Evolutionary conservation across 257 asterid genomes (phyloP).

Genomic region (Lavandula angustifolia): DNA sequence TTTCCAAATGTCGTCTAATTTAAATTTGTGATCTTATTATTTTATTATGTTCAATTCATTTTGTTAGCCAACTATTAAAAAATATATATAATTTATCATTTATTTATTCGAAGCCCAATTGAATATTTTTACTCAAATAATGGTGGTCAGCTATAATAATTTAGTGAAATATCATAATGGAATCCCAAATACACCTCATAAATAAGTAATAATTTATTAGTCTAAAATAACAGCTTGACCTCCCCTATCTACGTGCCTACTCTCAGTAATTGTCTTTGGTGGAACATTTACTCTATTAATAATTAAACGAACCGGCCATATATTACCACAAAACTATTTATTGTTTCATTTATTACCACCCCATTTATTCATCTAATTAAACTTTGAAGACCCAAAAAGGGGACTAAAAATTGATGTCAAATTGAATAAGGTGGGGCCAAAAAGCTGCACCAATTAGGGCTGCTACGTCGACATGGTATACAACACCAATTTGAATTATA

Average conservation of each 20-base stretch:
- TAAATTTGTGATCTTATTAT: no score
- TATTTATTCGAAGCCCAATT: background rate
- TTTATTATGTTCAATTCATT: background rate
- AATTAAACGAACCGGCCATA: slow-evolving; percentile 16
- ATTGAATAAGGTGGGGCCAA: background rate
- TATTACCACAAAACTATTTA: slow-evolving; percentile 3
- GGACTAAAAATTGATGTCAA: background rate
- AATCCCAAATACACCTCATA: background rate
- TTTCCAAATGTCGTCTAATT: background rate
- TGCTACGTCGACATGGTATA: no score
- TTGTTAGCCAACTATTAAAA: background rate
- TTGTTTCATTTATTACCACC: slow-evolving; percentile 2
- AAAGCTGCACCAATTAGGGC: no score
- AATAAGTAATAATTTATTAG: slow-evolving; percentile 9
- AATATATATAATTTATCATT: background rate
- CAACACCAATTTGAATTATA: background rate
- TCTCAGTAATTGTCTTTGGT: slow-evolving; percentile 23
- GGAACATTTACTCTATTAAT: slow-evolving; percentile 8
- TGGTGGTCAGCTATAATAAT: background rate
- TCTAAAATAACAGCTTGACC: background rate
- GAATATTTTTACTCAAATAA: background rate
- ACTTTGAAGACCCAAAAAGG: background rate
- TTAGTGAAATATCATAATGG: background rate
- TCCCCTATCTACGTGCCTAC: background rate
- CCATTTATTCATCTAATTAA: background rate